Evolutionary conservation across 495 filamentous ascomycete species (phyloP).

Genomic region (Aspergillus nidulans): DNA sequence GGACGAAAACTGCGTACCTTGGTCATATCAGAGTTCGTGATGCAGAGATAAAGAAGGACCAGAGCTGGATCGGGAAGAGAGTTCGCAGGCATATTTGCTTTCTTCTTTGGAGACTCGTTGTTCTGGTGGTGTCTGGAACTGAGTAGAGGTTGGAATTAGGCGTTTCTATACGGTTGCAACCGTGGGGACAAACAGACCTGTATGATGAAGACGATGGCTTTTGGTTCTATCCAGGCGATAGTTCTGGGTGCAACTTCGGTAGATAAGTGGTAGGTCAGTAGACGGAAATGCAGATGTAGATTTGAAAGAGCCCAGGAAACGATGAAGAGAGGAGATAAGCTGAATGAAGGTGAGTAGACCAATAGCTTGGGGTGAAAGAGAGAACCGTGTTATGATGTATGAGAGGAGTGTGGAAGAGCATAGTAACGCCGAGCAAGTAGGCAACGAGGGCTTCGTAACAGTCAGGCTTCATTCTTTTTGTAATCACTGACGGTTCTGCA

Average conservation of each 20-base stretch:
- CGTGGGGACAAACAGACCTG: not conserved
- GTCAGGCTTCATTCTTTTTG: not conserved
- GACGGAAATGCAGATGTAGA: too few relatives aligned
- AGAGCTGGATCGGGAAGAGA: slow-evolving; percentile 28
- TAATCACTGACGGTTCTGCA: not conserved
- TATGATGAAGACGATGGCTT: not conserved
- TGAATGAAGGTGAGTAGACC: not conserved
- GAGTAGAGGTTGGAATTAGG: not conserved
- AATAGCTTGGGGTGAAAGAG: not conserved
- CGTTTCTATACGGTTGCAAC: not conserved
- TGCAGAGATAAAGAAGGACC: slow-evolving; percentile 36
- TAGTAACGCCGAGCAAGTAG: not conserved
- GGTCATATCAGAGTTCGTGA: slow-evolving; percentile 29
- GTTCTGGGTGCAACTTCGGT: too few relatives aligned
- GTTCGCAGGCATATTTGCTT: slow-evolving; percentile 15
- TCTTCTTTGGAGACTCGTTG: not conserved
- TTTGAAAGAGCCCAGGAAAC: not conserved
- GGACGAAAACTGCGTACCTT: slow-evolving; percentile 18
- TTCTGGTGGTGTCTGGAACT: not conserved
- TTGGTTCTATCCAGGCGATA: too few relatives aligned
- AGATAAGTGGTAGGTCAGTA: too few relatives aligned
- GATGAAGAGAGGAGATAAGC: not conserved
- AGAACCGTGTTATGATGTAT: not conserved
- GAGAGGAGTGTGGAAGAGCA: not conserved
- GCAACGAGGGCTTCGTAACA: not conserved